A percentile compares a stretch with the other conserved stretches of the same genome.
Conservation (phyloP, 1,139 yeast genomes). For the Blastobotrys buckinghamii region DNA sequence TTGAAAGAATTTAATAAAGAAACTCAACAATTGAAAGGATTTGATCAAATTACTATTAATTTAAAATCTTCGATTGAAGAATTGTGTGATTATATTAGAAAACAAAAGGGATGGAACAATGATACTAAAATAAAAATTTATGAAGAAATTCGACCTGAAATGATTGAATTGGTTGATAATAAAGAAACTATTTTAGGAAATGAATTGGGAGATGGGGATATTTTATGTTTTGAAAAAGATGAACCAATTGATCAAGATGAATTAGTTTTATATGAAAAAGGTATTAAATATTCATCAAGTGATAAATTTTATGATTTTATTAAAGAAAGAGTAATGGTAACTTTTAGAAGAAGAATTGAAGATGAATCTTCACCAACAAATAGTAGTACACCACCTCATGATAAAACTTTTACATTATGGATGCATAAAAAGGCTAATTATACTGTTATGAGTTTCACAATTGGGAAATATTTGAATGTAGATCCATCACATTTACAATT, state of each 20-base stretch:
- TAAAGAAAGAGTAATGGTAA: conserved; percentile 58
- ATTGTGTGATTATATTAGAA: conserved; percentile 41
- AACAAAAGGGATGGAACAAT: conserved; percentile 42
- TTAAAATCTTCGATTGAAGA: conserved; percentile 42
- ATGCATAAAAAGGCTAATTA: conserved; percentile 56
- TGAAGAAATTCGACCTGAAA: conserved; percentile 69
- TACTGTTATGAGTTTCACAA: conserved; percentile 51
- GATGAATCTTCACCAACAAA: conserved; percentile 1
- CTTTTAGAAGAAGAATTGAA: conserved; percentile 43
- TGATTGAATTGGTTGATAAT: conserved; percentile 47
- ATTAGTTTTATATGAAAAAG: conserved; percentile 14
- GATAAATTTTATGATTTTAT: conserved; percentile 58
- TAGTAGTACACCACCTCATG: conserved; percentile 34
- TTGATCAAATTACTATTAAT: conserved; percentile 57
- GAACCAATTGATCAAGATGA: conserved; percentile 19
- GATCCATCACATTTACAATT: conserved; percentile 63
- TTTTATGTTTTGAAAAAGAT: conserved; percentile 52
- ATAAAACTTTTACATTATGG: conserved; percentile 60
- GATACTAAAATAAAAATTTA: conserved; percentile 42
- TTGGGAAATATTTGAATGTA: conserved; percentile 49
- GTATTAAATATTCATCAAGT: conserved; percentile 31
- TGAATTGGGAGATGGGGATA: conserved; percentile 77
- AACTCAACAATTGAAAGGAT: conserved; percentile 51
- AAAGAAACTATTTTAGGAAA: conserved; percentile 49
- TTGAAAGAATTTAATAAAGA: conserved; percentile 64